These are phyloP conservation scores for Maudiozyma turicensis DNA, from an alignment of 805 yeast species.

Conservation along the genomic window DNA sequence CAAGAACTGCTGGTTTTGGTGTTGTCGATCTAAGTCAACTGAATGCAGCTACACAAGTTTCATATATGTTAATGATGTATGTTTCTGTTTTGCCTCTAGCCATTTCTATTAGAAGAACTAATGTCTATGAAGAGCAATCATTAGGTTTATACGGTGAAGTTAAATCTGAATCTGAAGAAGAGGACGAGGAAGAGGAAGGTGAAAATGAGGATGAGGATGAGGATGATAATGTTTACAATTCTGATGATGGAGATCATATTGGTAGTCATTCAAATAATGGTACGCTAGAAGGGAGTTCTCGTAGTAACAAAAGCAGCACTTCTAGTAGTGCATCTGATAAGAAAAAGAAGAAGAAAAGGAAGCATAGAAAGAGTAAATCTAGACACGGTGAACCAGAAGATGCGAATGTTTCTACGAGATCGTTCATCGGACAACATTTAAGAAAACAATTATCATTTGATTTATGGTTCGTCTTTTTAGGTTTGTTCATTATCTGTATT, in stretches of 20 bases:
- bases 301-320: background rate
- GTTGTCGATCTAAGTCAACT: slow-evolving; percentile 59
- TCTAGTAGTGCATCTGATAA: slow-evolving; percentile 13
- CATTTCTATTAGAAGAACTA: slow-evolving; percentile 90
- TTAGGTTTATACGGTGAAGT: slow-evolving; percentile 67
- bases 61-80: slow-evolving; percentile 96
- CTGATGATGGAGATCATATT: slow-evolving; percentile 6
- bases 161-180: slow-evolving; percentile 24
- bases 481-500: slow-evolving; percentile 75
- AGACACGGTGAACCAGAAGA: background rate
- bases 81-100: slow-evolving; percentile 94
- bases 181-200: slow-evolving; percentile 12
- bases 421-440: slow-evolving; percentile 78
- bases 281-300: slow-evolving; percentile 1
- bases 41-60: slow-evolving; percentile 88
- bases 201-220: slow-evolving; percentile 12
- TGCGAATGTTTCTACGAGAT: slow-evolving; percentile 20
- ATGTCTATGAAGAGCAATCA: slow-evolving; percentile 95
- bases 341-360: slow-evolving; percentile 9
- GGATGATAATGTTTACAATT: slow-evolving; percentile 9
- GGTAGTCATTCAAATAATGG: background rate
- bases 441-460: slow-evolving; percentile 89
- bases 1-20: slow-evolving; percentile 89
- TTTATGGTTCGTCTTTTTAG: slow-evolving; percentile 85
- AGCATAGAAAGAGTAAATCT: slow-evolving; percentile 4